phyloP scores from a whole-genome alignment of 2,329 filamentous ascomycete species.

The Aspergillus uvarum region DNA sequence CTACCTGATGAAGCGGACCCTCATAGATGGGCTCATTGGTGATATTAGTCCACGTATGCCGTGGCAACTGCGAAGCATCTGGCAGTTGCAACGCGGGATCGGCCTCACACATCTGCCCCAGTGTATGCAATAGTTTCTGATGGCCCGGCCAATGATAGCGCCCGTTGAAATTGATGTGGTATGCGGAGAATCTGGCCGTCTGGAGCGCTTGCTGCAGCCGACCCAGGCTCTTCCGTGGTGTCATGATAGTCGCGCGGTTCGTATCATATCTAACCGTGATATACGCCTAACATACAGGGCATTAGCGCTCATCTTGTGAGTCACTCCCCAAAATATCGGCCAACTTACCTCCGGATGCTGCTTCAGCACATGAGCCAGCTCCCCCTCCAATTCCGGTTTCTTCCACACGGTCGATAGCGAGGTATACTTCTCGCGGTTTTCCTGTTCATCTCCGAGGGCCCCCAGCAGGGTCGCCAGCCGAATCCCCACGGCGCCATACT shows the following conservation, averaged over 20 bases:
- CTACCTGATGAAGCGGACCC: conserved; percentile 11
- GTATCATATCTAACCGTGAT: conserved; percentile 18
- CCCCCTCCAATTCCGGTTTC: not conserved
- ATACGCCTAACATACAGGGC: conserved; percentile 15
- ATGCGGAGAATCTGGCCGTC: conserved; percentile 12
- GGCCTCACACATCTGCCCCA: conserved; percentile 12
- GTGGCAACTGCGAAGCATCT: conserved; percentile 4
- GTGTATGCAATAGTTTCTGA: not conserved
- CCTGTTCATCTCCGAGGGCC: conserved; percentile 17
- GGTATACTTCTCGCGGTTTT: conserved; percentile 16
- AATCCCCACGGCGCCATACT: conserved; percentile 15
- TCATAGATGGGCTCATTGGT: not conserved
- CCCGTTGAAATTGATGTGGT: conserved; percentile 19
- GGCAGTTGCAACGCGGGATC: conserved; percentile 14
- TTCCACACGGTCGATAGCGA: conserved; percentile 18
- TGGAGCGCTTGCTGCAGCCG: conserved; percentile 13
- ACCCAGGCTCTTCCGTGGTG: conserved; percentile 7
- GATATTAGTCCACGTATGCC: conserved; percentile 9
- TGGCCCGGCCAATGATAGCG: conserved; percentile 22
- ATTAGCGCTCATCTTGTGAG: too few relatives aligned
- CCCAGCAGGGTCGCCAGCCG: conserved; percentile 17
- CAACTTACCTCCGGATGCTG: conserved; percentile 12
- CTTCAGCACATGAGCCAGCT: conserved; percentile 3
- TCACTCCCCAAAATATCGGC: too few relatives aligned
- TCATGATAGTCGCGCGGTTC: conserved; percentile 19